phyloP scores from a whole-genome alignment of 1,284 basidiomycete genomes.

The Cryptococcus jaspeensis region DNA sequence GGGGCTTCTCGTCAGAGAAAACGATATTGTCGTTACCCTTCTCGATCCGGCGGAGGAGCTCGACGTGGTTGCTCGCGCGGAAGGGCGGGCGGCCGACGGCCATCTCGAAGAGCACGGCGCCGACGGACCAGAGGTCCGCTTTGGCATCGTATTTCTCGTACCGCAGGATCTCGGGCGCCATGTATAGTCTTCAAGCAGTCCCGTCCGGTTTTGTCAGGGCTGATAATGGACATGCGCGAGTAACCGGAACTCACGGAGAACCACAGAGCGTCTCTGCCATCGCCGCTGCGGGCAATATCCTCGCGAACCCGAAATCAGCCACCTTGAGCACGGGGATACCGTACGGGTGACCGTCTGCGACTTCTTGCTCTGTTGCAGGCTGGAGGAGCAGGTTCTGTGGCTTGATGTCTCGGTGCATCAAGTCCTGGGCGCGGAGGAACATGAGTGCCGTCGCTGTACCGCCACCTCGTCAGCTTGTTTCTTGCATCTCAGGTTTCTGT shows the following conservation, averaged over 20 bases:
- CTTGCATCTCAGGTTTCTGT: not conserved
- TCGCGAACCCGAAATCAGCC: conserved; percentile 97
- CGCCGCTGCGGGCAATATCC: conserved; percentile 84
- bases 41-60: conserved; percentile 91
- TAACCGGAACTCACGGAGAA: conserved; percentile 68
- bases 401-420: conserved; percentile 97
- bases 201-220: not conserved
- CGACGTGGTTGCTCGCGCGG: conserved; percentile 93
- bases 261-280: conserved; percentile 98
- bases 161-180: conserved; percentile 96
- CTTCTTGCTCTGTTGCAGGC: conserved; percentile 73
- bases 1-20: conserved; percentile 77
- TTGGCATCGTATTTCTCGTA: conserved; percentile 99
- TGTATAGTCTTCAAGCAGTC: conserved; percentile 89
- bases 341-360: conserved; percentile 79
- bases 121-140: conserved; percentile 97
- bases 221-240: not conserved
- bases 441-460: conserved; percentile 79
- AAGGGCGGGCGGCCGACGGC: conserved; percentile 89
- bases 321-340: conserved; percentile 94
- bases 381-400: conserved; percentile 90
- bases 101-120: conserved; percentile 96
- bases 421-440: conserved; percentile 82
- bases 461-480: not conserved
- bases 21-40: conserved; percentile 69